phyloP scores from a whole-genome alignment of 2,329 filamentous ascomycete species.

The Trichoderma asperellum region DNA sequence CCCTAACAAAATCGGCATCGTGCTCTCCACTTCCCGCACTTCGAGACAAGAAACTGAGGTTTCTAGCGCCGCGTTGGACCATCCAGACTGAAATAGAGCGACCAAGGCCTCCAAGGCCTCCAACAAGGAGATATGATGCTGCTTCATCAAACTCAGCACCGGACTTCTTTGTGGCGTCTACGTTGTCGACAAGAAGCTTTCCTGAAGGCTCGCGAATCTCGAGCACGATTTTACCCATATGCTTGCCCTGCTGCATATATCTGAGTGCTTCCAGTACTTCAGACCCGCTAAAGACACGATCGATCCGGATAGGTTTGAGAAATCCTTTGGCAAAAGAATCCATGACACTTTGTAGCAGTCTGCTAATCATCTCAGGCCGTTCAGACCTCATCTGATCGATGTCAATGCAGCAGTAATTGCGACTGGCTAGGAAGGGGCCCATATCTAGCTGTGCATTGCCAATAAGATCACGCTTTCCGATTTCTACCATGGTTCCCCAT shows the following conservation, averaged over 20 bases:
- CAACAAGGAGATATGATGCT: constrained; percentile 35
- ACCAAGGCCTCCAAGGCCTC: constrained; percentile 41
- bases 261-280: no score
- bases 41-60: constrained; percentile 25
- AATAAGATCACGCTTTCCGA: constrained; percentile 42
- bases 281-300: no score
- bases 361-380: neutral
- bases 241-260: constrained; percentile 31
- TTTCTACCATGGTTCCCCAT: constrained; percentile 43
- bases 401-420: constrained; percentile 41
- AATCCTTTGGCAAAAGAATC: no score
- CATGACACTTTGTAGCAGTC: neutral
- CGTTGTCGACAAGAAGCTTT: neutral
- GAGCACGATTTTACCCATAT: constrained; percentile 40
- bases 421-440: constrained; percentile 45
- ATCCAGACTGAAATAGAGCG: constrained; percentile 38
- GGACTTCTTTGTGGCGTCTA: no score
- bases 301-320: no score
- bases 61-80: constrained; percentile 36
- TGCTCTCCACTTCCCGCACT: constrained; percentile 5
- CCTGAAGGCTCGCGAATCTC: no score
- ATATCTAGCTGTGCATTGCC: constrained; percentile 47
- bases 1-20: constrained; percentile 29
- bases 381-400: neutral
- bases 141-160: no score